A percentile compares a stretch with the other conserved stretches of the same genome.
Evolutionary conservation across 1,139 yeast genomes (phyloP).

Genomic region (Saccharomyces hybrid): DNA sequence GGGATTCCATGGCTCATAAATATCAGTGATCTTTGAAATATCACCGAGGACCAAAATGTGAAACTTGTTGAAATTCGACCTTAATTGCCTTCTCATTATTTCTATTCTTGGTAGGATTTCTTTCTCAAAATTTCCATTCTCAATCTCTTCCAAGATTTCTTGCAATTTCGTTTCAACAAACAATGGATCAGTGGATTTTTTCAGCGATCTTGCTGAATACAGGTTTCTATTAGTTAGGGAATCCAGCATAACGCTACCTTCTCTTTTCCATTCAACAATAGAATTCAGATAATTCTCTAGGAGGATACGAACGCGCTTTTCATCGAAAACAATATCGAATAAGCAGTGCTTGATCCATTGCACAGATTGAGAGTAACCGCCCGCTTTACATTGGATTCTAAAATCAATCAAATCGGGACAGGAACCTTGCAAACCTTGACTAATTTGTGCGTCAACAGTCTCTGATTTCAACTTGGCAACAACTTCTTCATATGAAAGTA

Average conservation of each 20-base stretch:
- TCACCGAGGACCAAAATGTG: conserved; percentile 71
- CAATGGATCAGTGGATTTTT: conserved; percentile 60
- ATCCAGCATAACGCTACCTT: conserved; percentile 63
- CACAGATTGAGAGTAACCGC: conserved; percentile 60
- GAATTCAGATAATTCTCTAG: conserved; percentile 70
- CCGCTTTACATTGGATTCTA: conserved; percentile 52
- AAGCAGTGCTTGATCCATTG: conserved; percentile 68
- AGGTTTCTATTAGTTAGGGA: conserved; percentile 52
- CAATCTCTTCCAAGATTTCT: conserved; percentile 44
- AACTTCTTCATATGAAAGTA: conserved; percentile 62
- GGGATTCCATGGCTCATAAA: conserved; percentile 45
- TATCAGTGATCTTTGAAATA: conserved; percentile 32
- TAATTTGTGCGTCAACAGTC: conserved; percentile 51
- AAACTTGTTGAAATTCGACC: conserved; percentile 49
- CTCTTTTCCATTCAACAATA: conserved; percentile 73
- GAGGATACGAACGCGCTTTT: conserved; percentile 58
- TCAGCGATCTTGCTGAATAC: conserved; percentile 52
- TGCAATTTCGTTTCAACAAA: conserved; percentile 53
- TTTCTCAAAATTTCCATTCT: conserved; percentile 35
- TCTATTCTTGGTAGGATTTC: conserved; percentile 49
- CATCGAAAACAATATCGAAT: conserved; percentile 63
- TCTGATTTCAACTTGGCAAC: conserved; percentile 67
- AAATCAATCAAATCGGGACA: conserved; percentile 61
- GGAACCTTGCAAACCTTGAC: conserved; percentile 52
- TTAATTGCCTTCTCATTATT: conserved; percentile 47